Percentiles rank a stretch among this genome's conserved stretches.
Conservation (phyloP, 495 filamentous ascomycete species). For the Lepidopterella palustris region DNA sequence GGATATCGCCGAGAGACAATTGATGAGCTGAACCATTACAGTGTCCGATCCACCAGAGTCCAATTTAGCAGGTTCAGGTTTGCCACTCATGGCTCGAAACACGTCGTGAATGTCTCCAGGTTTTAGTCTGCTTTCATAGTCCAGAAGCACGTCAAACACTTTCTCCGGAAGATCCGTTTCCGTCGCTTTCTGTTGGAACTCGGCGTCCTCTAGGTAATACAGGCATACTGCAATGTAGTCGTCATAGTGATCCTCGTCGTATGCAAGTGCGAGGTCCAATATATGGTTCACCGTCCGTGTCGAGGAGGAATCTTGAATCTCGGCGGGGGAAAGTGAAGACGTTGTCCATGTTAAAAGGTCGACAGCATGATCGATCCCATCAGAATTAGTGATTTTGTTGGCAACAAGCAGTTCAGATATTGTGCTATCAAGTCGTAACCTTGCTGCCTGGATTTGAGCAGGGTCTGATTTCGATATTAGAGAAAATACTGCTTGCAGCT, state of each 20-base stretch:
- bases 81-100: slow-evolving; percentile 4
- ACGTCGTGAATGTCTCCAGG: slow-evolving; percentile 9
- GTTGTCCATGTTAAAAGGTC: slow-evolving; percentile 22
- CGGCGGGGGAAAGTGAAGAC: slow-evolving; percentile 12
- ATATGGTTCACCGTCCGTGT: slow-evolving; percentile 2
- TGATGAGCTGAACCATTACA: slow-evolving; percentile 16
- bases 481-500: neutral
- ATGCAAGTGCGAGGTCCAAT: slow-evolving; percentile 4
- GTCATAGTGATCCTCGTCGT: slow-evolving; percentile 21
- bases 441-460: slow-evolving; percentile 17
- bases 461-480: slow-evolving; percentile 7
- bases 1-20: slow-evolving; percentile 16
- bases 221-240: slow-evolving; percentile 11
- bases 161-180: slow-evolving; percentile 4
- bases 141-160: slow-evolving; percentile 15
- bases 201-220: slow-evolving; percentile 21
- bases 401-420: slow-evolving; percentile 5
- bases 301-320: slow-evolving; percentile 15
- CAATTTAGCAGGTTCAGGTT: slow-evolving; percentile 3
- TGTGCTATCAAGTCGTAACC: slow-evolving; percentile 14
- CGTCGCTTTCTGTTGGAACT: slow-evolving; percentile 15
- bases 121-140: slow-evolving; percentile 10
- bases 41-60: slow-evolving; percentile 7
- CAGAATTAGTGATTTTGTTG: slow-evolving; percentile 13
- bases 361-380: slow-evolving; percentile 19